These are phyloP conservation scores for Chlorencoelia australis DNA, from an alignment of 2,329 filamentous ascomycete genomes.

Conservation along the genomic window DNA sequence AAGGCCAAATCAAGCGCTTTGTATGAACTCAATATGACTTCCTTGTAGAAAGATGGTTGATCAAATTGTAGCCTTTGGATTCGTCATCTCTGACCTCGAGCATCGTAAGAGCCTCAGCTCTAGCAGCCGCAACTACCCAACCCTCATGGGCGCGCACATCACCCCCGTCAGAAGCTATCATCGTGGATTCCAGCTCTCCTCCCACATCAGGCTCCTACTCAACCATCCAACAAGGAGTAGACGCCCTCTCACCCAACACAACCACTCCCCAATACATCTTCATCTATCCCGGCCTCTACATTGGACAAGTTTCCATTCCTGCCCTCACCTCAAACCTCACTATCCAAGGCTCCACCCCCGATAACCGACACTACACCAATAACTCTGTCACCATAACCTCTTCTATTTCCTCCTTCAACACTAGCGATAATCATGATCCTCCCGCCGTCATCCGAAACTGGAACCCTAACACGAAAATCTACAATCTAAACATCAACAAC, in stretches of 20 bases:
- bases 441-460: slow-evolving; percentile 23
- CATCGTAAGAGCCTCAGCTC: too few species aligned
- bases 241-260: slow-evolving; percentile 33
- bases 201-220: slow-evolving; percentile 21
- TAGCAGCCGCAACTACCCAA: too few species aligned
- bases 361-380: slow-evolving; percentile 33
- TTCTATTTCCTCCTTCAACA: slow-evolving; percentile 31
- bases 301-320: slow-evolving; percentile 45
- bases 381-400: slow-evolving; percentile 40
- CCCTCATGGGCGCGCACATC: slow-evolving; percentile 26
- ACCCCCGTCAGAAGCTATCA: slow-evolving; percentile 35
- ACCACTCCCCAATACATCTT: slow-evolving; percentile 41
- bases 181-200: slow-evolving; percentile 31
- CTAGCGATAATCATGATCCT: slow-evolving; percentile 34
- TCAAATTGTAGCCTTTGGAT: too few species aligned
- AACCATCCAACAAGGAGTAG: slow-evolving; percentile 15
- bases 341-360: slow-evolving; percentile 43
- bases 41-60: too few species aligned
- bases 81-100: too few species aligned
- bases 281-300: slow-evolving; percentile 45
- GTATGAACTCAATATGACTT: too few species aligned
- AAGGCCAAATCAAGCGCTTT: too few species aligned
- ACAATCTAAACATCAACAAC: slow-evolving; percentile 44
- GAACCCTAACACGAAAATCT: slow-evolving; percentile 41
- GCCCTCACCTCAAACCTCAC: slow-evolving; percentile 37